Evolutionary conservation across 2,329 filamentous ascomycete genomes (phyloP).

Genomic region (Sporothrix phasma): DNA sequence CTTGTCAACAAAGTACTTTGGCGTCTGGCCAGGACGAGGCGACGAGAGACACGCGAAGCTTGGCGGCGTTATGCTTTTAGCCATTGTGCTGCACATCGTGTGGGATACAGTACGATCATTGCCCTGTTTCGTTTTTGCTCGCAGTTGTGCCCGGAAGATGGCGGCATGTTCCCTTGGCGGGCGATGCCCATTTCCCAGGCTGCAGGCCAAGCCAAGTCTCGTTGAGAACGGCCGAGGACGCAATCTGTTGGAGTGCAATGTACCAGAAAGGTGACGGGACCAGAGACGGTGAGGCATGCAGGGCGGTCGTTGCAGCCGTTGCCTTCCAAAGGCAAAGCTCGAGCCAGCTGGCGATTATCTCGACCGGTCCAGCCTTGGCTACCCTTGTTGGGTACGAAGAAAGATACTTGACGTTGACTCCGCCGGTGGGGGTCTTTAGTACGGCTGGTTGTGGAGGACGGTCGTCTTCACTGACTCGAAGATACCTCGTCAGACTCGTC

Average conservation of each 20-base stretch:
- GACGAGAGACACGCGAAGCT: neutral
- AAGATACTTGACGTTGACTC: neutral
- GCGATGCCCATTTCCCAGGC: slow-evolving; percentile 1
- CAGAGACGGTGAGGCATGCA: neutral
- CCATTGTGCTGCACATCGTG: neutral
- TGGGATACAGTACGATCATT: neutral
- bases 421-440: slow-evolving; percentile 1
- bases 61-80: neutral
- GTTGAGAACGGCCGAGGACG: neutral
- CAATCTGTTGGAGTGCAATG: neutral
- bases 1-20: neutral
- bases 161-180: neutral
- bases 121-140: neutral
- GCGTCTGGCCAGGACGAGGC: neutral
- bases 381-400: neutral
- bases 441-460: no score
- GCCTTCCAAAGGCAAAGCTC: no score
- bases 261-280: neutral
- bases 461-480: no score
- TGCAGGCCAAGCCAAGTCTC: neutral
- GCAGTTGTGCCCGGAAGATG: neutral
- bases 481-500: neutral
- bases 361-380: neutral
- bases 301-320: neutral
- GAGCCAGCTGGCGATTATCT: neutral